phyloP scores from a whole-genome alignment of 371 early-diverging fungal species.

The Mortierella sp. region DNA sequence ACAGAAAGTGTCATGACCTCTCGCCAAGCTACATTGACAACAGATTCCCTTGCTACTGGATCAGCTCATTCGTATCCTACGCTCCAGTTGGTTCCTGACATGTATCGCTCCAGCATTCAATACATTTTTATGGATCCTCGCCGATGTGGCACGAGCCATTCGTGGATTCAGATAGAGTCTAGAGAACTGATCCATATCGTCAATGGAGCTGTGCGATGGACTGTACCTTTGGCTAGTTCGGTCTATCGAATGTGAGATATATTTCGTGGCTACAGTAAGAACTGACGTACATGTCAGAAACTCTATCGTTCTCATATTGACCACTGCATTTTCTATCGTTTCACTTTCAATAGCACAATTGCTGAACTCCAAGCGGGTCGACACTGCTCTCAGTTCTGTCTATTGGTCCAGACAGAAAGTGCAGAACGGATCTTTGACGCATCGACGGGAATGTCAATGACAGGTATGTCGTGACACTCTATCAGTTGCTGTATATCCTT shows the following conservation, averaged over 20 bases:
- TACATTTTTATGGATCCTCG: neutral
- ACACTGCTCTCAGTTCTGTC: neutral
- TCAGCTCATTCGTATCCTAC: no score
- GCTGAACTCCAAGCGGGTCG: conserved; percentile 13
- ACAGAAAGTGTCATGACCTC: conserved; percentile 6
- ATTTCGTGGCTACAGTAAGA: no score
- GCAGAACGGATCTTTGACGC: conserved; percentile 12
- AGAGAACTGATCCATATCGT: conserved; percentile 22
- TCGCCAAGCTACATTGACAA: neutral
- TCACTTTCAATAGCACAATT: neutral
- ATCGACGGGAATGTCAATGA: conserved; percentile 8
- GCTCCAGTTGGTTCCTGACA: conserved; percentile 1
- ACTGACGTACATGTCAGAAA: no score
- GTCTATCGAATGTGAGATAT: conserved; percentile 14
- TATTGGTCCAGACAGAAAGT: conserved; percentile 9
- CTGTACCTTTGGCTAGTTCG: neutral
- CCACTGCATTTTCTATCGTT: neutral
- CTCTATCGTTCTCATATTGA: no score
- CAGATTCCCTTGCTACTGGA: neutral
- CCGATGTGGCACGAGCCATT: neutral
- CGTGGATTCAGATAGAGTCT: conserved; percentile 29
- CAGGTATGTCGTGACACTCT: neutral
- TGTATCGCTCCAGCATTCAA: conserved; percentile 14
- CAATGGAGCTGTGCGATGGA: conserved; percentile 25
- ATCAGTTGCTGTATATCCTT: neutral